Evolutionary conservation across 257 asterid species (phyloP), one percentile per base, ranked within the genome.

Genomic region (Scutellaria galericulata): DNA sequence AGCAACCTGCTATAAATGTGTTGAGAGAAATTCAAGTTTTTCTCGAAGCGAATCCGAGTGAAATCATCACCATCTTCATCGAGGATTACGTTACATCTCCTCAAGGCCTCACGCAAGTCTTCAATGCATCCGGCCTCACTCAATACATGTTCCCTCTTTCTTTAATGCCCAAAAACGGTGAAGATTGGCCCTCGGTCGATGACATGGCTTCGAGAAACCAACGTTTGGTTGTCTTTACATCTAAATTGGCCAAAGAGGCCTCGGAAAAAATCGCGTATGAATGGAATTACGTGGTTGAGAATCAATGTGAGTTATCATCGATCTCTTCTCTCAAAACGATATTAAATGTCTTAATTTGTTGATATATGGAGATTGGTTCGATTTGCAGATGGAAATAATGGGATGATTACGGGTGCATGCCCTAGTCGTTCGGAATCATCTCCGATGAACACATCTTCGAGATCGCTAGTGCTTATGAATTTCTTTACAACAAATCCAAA

Each of bases 211-310:
- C 39, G 74, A 75, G 76, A 78, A 93, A 93, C 76, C 93, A 90
- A 60, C 91, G 97, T 7, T 80, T 93, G 54, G 83, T 93, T 5
- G 93, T 93, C 72, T 93, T 93, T 66, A 81, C 98, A 13, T 93
- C 98, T 60, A 71, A 68, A 60, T 58, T 82, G 9, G 63, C 90
- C 18, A 93, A 90, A 78, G 96, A 93, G 78, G 88, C 81, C 7
- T 78, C 95, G 1, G 96, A 93, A 41, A 85, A 87, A 47, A 78
- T 93, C 40, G 98, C 98, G 13, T 93, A 83, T 24, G 89, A 87
- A 72, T 90, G 98, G 98, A 87, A 83, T 80, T 93, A 86, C 47
- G 94, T 93, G 10, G 95, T 93, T 20, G 98, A 93, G 83, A 90
- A 75, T 81, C 97, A 93, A 70, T 90, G 98, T 93, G 54, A 86